phyloP scores from a whole-genome alignment of 495 filamentous ascomycete genomes.

The Parathielavia hyrcaniae region DNA sequence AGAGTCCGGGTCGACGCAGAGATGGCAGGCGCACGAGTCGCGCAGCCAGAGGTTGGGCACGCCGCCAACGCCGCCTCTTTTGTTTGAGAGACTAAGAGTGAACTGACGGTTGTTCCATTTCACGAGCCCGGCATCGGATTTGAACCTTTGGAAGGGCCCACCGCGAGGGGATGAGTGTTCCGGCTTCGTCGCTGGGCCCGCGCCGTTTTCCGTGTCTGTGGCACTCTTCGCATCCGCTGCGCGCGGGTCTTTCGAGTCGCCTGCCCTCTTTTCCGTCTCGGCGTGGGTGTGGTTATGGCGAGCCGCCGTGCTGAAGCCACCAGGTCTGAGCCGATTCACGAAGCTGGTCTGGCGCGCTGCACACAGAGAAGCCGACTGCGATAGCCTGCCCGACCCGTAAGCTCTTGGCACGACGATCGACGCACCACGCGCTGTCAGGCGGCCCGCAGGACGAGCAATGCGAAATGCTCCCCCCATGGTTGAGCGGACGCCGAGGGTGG shows the following conservation, averaged over 20 bases:
- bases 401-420: too few relatives aligned
- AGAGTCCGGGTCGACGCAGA: slow-evolving; percentile 69
- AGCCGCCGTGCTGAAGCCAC: not conserved
- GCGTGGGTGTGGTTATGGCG: not conserved
- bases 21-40: slow-evolving; percentile 65
- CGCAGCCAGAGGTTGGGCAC: slow-evolving; percentile 52
- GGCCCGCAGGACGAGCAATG: too few relatives aligned
- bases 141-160: not conserved
- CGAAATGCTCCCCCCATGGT: too few relatives aligned
- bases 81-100: not conserved
- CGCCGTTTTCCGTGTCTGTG: too few relatives aligned
- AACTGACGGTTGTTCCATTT: not conserved
- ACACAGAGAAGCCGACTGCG: too few relatives aligned
- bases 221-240: too few relatives aligned
- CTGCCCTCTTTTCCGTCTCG: not conserved
- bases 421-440: too few relatives aligned
- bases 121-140: not conserved
- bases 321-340: not conserved
- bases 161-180: too few relatives aligned
- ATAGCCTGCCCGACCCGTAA: too few relatives aligned
- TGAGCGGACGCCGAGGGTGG: too few relatives aligned
- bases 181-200: too few relatives aligned
- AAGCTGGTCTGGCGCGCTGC: not conserved
- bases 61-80: not conserved
- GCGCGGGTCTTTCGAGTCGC: not conserved